Conservation (phyloP, 208 protist genomes). For the Lotmaria passim region DNA sequence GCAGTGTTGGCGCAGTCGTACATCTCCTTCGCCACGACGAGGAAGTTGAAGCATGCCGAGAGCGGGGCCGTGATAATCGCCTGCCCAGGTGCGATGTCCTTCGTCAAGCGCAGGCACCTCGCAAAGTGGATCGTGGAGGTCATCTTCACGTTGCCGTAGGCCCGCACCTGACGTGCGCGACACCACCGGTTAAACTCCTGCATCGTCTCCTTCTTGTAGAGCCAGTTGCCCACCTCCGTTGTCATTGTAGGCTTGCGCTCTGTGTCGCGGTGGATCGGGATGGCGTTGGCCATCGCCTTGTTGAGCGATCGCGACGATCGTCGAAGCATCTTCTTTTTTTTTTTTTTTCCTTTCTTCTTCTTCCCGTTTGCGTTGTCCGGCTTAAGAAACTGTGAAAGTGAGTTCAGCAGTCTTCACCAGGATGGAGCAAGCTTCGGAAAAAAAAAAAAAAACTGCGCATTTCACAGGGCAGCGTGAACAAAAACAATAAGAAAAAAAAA, state of each 20-base stretch:
- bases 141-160: constrained; percentile 80
- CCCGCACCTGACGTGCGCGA: constrained; percentile 59
- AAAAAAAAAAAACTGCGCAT: no score
- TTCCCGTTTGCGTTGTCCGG: no score
- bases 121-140: constrained; percentile 71
- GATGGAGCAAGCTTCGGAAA: no score
- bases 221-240: constrained; percentile 81
- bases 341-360: not conserved
- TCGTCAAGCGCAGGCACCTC: constrained; percentile 68
- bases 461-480: no score
- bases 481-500: no score
- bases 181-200: constrained; percentile 76
- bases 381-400: no score
- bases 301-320: constrained; percentile 15
- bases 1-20: constrained; percentile 36
- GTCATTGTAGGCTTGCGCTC: constrained; percentile 55
- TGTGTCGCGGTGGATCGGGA: constrained; percentile 67
- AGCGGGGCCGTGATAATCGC: constrained; percentile 79
- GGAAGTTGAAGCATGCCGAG: constrained; percentile 79
- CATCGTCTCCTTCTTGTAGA: constrained; percentile 80
- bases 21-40: constrained; percentile 76
- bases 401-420: no score
- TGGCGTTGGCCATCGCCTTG: constrained; percentile 19
- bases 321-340: constrained; percentile 13
- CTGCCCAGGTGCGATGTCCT: constrained; percentile 61